Evolutionary conservation across 495 filamentous ascomycete species (phyloP).

Genomic region (Tuber aestivum): DNA sequence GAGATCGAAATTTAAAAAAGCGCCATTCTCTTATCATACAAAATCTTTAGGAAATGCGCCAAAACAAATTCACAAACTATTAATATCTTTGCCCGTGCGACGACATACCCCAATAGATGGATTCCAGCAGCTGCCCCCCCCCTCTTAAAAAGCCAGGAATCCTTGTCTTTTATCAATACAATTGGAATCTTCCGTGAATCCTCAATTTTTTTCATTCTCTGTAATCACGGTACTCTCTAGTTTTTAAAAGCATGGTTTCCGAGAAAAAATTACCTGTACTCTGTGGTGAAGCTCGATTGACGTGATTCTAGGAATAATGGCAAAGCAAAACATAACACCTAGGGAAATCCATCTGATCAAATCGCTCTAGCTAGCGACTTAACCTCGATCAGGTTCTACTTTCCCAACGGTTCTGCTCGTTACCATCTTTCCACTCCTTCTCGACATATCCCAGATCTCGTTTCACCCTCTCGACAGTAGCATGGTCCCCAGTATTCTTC

Average conservation of each 20-base stretch:
- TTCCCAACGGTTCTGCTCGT: conserved; percentile 80
- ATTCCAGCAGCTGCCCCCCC: neutral
- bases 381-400: neutral
- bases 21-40: too few species aligned
- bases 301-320: neutral
- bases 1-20: too few species aligned
- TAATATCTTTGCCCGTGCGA: neutral
- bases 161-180: neutral
- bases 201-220: neutral
- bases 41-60: too few species aligned
- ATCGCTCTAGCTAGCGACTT: neutral
- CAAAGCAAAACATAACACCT: neutral
- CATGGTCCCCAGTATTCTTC: conserved; percentile 87
- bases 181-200: neutral
- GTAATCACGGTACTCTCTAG: neutral
- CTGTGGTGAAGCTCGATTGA: neutral
- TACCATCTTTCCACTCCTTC: conserved; percentile 71
- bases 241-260: neutral
- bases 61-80: too few species aligned
- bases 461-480: conserved; percentile 77
- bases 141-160: neutral
- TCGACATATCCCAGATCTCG: conserved; percentile 75
- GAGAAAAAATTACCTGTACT: neutral
- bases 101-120: neutral
- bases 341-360: neutral